phyloP scores from a whole-genome alignment of 176 grass and related monocot species.

The Phyllostachys edulis region DNA sequence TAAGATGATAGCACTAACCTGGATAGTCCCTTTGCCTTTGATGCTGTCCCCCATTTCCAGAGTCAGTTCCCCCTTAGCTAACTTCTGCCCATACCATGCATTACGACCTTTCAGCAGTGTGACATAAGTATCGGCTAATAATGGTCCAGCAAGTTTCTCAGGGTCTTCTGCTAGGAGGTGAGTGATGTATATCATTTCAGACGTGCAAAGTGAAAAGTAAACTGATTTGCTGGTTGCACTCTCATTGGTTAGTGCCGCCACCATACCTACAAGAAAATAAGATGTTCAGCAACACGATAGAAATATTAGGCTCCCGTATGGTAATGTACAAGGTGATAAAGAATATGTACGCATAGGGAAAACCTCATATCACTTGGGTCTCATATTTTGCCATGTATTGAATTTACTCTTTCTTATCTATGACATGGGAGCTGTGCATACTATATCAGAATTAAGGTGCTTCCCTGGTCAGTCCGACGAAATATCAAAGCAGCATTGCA shows the following conservation, averaged over 20 bases:
- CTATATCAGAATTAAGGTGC: not conserved
- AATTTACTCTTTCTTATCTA: not conserved
- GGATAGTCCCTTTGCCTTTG: constrained; percentile 96
- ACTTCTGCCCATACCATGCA: constrained; percentile 81
- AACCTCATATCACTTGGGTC: not conserved
- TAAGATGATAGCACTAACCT: constrained; percentile 47
- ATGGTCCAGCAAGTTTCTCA: constrained; percentile 88
- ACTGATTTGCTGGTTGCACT: constrained; percentile 96
- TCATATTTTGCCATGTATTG: not conserved
- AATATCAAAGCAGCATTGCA: constrained; percentile 1
- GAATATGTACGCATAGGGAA: not conserved
- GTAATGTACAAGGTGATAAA: not conserved
- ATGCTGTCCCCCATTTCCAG: constrained; percentile 95
- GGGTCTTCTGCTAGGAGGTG: constrained; percentile 78
- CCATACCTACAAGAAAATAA: constrained; percentile 60
- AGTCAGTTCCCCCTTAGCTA: constrained; percentile 80
- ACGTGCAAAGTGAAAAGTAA: constrained; percentile 93
- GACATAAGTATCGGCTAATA: constrained; percentile 92
- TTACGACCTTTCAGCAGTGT: constrained; percentile 94
- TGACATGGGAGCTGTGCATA: not conserved
- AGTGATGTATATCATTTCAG: constrained; percentile 99
- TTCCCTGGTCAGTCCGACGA: not conserved
- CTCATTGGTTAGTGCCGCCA: constrained; percentile 88
- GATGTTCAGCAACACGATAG: not conserved
- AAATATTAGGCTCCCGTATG: not conserved